Evolutionary conservation across 352 stramenopile genomes (phyloP), one percentile per base, ranked within the genome.

Genomic region (Salisapilia sapeloensis): DNA sequence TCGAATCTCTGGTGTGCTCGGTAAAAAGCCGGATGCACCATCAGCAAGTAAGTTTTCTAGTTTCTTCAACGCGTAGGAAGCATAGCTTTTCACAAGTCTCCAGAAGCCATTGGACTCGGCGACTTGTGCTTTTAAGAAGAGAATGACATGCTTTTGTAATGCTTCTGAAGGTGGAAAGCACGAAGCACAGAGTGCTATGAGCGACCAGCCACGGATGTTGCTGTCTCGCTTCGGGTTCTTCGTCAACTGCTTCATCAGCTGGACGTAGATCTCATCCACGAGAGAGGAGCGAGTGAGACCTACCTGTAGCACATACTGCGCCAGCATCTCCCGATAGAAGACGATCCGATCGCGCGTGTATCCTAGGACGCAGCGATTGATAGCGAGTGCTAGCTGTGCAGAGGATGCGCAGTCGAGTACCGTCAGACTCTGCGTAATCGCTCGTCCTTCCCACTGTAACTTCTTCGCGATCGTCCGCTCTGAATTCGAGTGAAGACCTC

Each of bases 281-380:
- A 97, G 48, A 25, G 66, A 74, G 2, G 65, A 43, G 22, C 91
- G 75, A 25, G 89, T 69, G 10, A 96, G 38, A 1, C 81, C 87
- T 40, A 94, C 91, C 40, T 91, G 75, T 14, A 97, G 53, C 29
- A 97, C 84, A 33, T 93, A 93, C 49, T 96, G 85, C 11, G 84
- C 85, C 19, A 96, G 56, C 57, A 92, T 96, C 27, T 93, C 86
- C 8, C 86, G 83, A 43, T 94, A 97, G 37, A 79, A 86, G 21
- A 96, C 85, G 34, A 92, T 78, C 6, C 91, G 87, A 38, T 97
- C 89, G 2, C 87, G 79, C 79, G 94, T 96, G 60, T 97, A 97
- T 1, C 89, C 84, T 11, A 96, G 58, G 20, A 96, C 70, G 38
- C 78, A 92, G 17, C 86, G 83, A 51, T 95, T 87, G n/a, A 97